Conservation (phyloP, 441 rosid species). For the Brassica balearica region DNA sequence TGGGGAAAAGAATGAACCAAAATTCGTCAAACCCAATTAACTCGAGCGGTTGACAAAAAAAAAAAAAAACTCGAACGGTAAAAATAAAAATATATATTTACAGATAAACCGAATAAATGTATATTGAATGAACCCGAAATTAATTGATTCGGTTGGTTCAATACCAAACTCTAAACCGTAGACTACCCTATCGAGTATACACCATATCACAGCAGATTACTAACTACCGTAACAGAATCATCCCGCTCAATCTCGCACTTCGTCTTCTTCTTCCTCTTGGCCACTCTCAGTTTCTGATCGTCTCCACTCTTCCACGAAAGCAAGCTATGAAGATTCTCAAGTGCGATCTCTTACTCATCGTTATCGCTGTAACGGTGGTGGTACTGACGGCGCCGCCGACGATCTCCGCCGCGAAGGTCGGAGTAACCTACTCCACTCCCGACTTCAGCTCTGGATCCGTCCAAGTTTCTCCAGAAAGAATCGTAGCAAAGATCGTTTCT, state of each 20-base stretch:
- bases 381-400: background rate
- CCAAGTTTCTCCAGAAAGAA: background rate
- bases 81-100: background rate
- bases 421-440: conserved; percentile 58
- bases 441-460: conserved; percentile 25
- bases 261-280: background rate
- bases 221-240: conserved; percentile 1
- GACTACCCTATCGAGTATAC: background rate
- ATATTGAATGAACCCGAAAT: background rate
- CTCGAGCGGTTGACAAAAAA: background rate
- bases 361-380: background rate
- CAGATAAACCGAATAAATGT: background rate
- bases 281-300: background rate
- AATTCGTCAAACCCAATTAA: no score
- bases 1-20: no score
- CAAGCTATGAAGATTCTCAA: background rate
- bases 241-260: background rate
- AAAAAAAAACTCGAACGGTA: background rate
- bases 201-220: background rate
- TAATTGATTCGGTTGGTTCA: conserved; percentile 12
- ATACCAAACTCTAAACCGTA: conserved; percentile 50
- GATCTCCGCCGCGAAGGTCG: conserved; percentile 51
- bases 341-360: background rate
- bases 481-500: background rate
- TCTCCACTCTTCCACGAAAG: background rate